Base-by-base conservation (phyloP, 352 stramenopile genomes). In the Globisporangium uncinulatum region DNA sequence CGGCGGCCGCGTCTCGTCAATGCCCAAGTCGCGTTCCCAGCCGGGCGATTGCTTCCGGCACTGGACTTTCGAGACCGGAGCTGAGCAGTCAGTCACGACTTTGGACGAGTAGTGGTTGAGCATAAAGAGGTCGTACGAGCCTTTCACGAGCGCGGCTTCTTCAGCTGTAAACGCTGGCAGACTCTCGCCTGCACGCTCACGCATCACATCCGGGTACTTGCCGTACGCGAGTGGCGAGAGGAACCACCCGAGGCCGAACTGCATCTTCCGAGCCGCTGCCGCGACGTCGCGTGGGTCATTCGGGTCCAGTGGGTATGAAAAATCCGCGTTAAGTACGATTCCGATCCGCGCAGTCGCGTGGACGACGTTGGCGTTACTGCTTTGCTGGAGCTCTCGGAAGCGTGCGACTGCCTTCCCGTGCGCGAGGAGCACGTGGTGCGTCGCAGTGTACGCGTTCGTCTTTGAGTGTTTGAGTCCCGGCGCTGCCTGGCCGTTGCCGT, bases 181-280 rank as follows among this genome's bases (percentile, higher is more conserved):
- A 21, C 82, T 71, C 14, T 77, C 67, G 4, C 89, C 83, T 4
- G 87, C 74, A 45, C 76, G 74, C 39, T 90, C 56, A 37, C 76
- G 81, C 94, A 99, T 98, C 29, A 88, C 74, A 15, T 70, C 49
- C 1, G 96, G 95, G 67, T 98, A 98, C 34, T 98, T 83, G 51
- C 95, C 95, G 4, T 68, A 66, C 20, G 88, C 82, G 34, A 98
- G 77, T 3, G 96, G 96, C 56, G 96, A 85, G n/a, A 89, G 68
- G 58, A 97, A 96, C 92, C 93, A 98, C 19, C 79, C 91, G 17
- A 98, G 72, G 51, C 86, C 73, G 54, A 97, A 98, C 46, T 97
- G 75, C 63, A 97, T 89, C 45, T 86, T 84, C 48, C 89, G 75
- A 51, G 88, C 70, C 0, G 84, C 87, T 8, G 92, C 91, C 10